A percentile compares a stretch with the other conserved stretches of the same genome.
These are phyloP conservation scores for Chlamydomonas incerta DNA, from an alignment of 139 green algal species.

Conservation along the genomic window DNA sequence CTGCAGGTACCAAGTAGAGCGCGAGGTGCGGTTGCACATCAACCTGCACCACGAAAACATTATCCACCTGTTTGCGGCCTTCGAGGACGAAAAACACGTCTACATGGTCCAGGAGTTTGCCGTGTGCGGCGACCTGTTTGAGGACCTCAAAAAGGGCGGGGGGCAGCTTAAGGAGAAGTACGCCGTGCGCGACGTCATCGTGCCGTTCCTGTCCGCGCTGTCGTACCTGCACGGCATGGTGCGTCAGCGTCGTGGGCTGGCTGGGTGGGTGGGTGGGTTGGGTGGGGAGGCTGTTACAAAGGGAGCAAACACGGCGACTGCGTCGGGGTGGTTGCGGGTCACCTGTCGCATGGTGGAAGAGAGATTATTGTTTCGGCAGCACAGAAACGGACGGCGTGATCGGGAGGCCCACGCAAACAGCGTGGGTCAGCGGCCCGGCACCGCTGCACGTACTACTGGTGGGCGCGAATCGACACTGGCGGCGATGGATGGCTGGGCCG, in stretches of 20 bases:
- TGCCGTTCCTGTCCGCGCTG: constrained; percentile 76
- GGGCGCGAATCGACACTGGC: too few species aligned
- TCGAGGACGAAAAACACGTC: constrained; percentile 83
- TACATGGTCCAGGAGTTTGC: constrained; percentile 84
- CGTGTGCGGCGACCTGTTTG: constrained; percentile 83
- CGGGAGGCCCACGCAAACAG: too few species aligned
- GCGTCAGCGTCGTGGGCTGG: background rate
- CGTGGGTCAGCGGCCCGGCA: too few species aligned
- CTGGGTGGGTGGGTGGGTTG: too few species aligned
- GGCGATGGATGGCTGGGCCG: too few species aligned
- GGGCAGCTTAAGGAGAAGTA: constrained; percentile 73
- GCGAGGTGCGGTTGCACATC: constrained; percentile 70
- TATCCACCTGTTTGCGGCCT: constrained; percentile 78
- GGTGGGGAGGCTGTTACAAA: too few species aligned
- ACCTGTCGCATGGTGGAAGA: too few species aligned
- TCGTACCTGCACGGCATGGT: constrained; percentile 74
- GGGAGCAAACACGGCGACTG: too few species aligned
- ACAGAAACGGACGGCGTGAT: too few species aligned
- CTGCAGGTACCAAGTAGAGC: constrained; percentile 65
- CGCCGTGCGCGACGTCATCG: constrained; percentile 64
- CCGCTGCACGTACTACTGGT: too few species aligned
- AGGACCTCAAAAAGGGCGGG: constrained; percentile 74
- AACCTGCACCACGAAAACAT: constrained; percentile 68
- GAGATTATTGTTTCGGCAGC: too few species aligned
- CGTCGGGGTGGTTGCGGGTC: too few species aligned